These are phyloP conservation scores for Populus ilicifolia DNA, from an alignment of 345 rosid genomes.

Conservation along the genomic window DNA sequence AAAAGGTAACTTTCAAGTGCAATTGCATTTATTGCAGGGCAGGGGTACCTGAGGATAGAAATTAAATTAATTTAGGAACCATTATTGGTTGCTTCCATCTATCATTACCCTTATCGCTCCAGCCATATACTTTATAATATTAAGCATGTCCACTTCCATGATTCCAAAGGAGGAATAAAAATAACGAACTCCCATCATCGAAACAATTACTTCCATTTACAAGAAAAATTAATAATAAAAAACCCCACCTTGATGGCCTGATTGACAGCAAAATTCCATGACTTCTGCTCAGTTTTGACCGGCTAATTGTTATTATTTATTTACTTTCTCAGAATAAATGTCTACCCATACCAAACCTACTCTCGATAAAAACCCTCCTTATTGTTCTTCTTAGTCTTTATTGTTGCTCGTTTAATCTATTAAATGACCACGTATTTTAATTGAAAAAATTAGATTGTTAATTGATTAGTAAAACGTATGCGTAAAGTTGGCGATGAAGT, in stretches of 20 bases:
- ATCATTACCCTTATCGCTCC: slow-evolving; percentile 4
- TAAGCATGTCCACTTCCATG: neutral
- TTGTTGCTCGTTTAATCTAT: too few relatives aligned
- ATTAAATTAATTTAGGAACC: neutral
- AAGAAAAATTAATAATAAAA: too few relatives aligned
- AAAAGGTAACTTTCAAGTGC: neutral
- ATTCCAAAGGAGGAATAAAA: too few relatives aligned
- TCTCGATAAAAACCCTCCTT: neutral
- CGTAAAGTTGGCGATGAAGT: too few relatives aligned
- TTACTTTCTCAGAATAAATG: neutral
- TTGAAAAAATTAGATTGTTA: too few relatives aligned
- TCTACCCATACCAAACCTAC: neutral
- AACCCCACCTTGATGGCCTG: neutral
- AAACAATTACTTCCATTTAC: too few relatives aligned
- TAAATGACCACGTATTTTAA: too few relatives aligned
- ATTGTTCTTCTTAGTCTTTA: neutral
- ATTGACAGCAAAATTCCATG: neutral
- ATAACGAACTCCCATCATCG: too few relatives aligned
- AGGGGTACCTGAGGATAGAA: neutral
- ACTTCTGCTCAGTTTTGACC: neutral
- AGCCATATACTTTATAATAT: neutral
- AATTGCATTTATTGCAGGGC: neutral
- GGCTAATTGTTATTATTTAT: neutral
- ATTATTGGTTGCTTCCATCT: neutral
- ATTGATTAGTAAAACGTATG: too few relatives aligned